Conservation (phyloP, 73 alveolate species). For the Effrenium voratum region DNA sequence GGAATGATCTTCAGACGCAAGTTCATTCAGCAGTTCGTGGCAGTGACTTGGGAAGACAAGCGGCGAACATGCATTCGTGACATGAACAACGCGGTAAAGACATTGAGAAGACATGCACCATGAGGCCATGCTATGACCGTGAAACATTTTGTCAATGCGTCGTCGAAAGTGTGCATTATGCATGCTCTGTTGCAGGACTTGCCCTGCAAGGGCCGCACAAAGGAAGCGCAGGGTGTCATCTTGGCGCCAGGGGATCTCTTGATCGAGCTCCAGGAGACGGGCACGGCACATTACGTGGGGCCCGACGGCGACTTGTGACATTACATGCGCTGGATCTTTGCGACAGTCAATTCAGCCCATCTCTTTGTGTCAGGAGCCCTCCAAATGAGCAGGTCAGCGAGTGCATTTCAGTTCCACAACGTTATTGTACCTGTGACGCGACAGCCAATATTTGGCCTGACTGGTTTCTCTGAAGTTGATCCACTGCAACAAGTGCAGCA, state of each 20-base stretch:
- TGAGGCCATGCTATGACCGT: too few relatives aligned
- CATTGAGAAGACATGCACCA: too few relatives aligned
- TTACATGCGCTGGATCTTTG: too few relatives aligned
- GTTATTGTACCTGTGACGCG: background rate
- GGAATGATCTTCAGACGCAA: too few relatives aligned
- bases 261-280: conserved; percentile 76
- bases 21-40: too few relatives aligned
- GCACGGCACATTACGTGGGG: background rate
- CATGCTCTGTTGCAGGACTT: background rate
- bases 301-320: background rate
- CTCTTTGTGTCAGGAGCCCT: too few relatives aligned
- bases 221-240: conserved; percentile 90
- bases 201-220: conserved; percentile 89
- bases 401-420: background rate
- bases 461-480: background rate
- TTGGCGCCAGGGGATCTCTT: conserved; percentile 87
- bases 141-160: too few relatives aligned
- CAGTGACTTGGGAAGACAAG: too few relatives aligned
- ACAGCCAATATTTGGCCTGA: background rate
- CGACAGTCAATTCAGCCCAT: too few relatives aligned
- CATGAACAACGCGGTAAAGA: too few relatives aligned
- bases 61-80: too few relatives aligned
- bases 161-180: background rate
- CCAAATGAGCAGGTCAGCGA: background rate
- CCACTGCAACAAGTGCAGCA: too few relatives aligned